Conservation (phyloP, 2,329 filamentous ascomycete species). For the Colletotrichum brevisporum region DNA sequence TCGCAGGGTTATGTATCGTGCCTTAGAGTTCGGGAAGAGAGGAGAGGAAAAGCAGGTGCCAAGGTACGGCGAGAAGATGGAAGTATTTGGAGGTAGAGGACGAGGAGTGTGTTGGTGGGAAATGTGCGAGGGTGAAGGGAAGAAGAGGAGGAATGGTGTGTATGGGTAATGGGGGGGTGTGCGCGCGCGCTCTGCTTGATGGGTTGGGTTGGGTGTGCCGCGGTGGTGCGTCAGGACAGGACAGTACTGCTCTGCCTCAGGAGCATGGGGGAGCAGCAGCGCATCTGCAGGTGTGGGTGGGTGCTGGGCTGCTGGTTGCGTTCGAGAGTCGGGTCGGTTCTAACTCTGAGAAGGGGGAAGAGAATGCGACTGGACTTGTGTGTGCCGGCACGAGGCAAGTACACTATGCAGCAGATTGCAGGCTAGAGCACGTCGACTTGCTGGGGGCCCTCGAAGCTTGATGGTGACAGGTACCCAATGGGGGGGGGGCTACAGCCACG, state of each 20-base stretch:
- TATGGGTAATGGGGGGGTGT: constrained; percentile 11
- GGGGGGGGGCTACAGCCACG: constrained; percentile 38
- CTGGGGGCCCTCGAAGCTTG: constrained; percentile 43
- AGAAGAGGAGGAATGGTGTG: constrained; percentile 34
- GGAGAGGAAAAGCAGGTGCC: constrained; percentile 20
- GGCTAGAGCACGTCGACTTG: constrained; percentile 39
- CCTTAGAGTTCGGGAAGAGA: constrained; percentile 34
- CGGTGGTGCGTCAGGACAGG: constrained; percentile 37
- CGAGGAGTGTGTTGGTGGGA: constrained; percentile 41
- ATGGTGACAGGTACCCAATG: constrained; percentile 42
- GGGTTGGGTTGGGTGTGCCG: constrained; percentile 34
- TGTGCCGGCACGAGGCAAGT: constrained; percentile 30
- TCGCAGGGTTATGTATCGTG: constrained; percentile 43
- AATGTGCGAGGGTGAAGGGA: constrained; percentile 34
- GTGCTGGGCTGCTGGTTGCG: constrained; percentile 28
- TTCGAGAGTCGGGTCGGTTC: constrained; percentile 38
- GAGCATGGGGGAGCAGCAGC: constrained; percentile 30
- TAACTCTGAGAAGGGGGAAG: constrained; percentile 25
- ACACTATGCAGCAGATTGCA: constrained; percentile 41
- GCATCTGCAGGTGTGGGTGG: constrained; percentile 30
- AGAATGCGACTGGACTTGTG: constrained; percentile 23
- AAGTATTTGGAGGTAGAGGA: constrained; percentile 28
- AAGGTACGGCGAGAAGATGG: constrained; percentile 34
- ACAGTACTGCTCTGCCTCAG: constrained; percentile 29
- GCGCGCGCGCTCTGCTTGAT: constrained; percentile 33